Evolutionary conservation across 2,329 filamentous ascomycete species (phyloP), one percentile per base, ranked within the genome.

Genomic region (Colletotrichum neosansevieriae): DNA sequence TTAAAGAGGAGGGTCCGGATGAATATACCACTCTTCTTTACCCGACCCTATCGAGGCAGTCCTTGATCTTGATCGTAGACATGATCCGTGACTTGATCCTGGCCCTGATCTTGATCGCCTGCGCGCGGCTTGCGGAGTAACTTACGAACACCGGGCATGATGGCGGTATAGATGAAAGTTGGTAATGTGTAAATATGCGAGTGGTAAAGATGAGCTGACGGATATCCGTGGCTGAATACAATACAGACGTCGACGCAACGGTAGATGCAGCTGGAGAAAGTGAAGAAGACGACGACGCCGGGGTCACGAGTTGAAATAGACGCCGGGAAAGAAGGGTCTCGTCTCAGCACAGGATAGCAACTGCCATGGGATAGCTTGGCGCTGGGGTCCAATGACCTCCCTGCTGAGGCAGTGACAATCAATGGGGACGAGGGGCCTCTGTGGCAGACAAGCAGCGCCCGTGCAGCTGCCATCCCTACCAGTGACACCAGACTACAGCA

Each of bases 121-220:
- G 29, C 29, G 29, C 29, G 29, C 29, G 29, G 29, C 29, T 29
- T 29, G 29, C 29, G 40, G 40, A 50, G 34, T 34, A 54, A 84
- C 83, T 79, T 78, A 86, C 85, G 84, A 76, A 86, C 80, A 72
- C 84, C 84, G 77, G 82, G 81, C 85, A 87, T 87, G 53, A 71
- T 85, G 77, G 71, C 74, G 74, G 74, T 71, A 51, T 60, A 54
- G 45, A 45, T 17, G 19, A 32, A n/a, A 54, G 45, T 6, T 53
- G 29, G n/a, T 40, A 51, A 32, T 58, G 4, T 11, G 38, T 9
- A 21, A 12, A 21, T 24, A 36, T 17, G 50, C 5, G 59, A 36
- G 17, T 53, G 29, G 44, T 19, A 51, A 45, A 7, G 17, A 24
- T 51, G 17, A 13, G 24, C 45, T 19, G 36, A 38, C 12, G 34